These are phyloP conservation scores for Parastagonospora avenae DNA, from an alignment of 2,329 filamentous ascomycete species.

Conservation along the genomic window DNA sequence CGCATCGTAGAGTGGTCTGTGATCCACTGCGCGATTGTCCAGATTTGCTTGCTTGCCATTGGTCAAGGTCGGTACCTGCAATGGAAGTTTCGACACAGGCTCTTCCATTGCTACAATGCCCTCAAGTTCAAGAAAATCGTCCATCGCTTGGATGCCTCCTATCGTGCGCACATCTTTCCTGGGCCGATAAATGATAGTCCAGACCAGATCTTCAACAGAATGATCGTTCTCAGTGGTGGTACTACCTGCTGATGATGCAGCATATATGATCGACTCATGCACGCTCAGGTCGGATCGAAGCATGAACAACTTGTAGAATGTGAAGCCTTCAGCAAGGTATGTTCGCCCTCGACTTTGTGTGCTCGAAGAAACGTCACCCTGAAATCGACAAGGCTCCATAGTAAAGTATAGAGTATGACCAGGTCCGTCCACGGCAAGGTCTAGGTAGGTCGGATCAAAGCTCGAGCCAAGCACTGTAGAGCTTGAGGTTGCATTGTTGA, in stretches of 20 bases:
- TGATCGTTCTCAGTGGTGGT: neutral
- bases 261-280: conserved; percentile 27
- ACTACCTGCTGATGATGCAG: neutral
- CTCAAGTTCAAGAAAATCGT: conserved; percentile 37
- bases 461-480: conserved; percentile 14
- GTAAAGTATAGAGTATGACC: conserved; percentile 20
- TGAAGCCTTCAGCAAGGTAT: conserved; percentile 20
- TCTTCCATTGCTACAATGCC: conserved; percentile 13
- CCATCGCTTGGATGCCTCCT: conserved; percentile 17
- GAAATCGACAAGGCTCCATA: conserved; percentile 24
- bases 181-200: conserved; percentile 15
- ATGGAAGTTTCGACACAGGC: conserved; percentile 15
- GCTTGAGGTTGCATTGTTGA: conserved; percentile 15
- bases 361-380: conserved; percentile 8
- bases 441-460: conserved; percentile 34
- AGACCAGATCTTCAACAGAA: conserved; percentile 22
- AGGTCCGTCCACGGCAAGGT: conserved; percentile 14
- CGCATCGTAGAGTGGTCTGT: conserved; percentile 17
- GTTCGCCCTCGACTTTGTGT: conserved; percentile 8
- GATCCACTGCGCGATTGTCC: conserved; percentile 8
- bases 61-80: conserved; percentile 6
- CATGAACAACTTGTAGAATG: conserved; percentile 35
- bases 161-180: conserved; percentile 1
- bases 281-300: conserved; percentile 31
- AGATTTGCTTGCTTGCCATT: neutral